Percentiles rank a stretch among this genome's conserved stretches.
phyloP scores from a whole-genome alignment of 2,329 filamentous ascomycete genomes.

The Pseudonectria buxi region DNA sequence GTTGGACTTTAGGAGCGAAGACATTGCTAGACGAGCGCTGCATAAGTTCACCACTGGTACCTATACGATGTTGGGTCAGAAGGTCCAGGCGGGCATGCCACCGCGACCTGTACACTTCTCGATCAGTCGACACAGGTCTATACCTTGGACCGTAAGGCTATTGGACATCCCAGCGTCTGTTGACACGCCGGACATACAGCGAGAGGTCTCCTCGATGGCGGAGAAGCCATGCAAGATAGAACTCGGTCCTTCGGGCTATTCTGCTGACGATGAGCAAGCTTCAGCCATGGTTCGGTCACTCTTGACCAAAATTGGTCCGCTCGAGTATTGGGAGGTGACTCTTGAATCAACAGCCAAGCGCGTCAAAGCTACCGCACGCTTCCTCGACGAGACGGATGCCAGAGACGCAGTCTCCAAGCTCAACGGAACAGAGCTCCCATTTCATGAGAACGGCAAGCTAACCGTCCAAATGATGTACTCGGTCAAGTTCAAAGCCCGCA shows the following conservation, averaged over 20 bases:
- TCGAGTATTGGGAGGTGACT: constrained; percentile 29
- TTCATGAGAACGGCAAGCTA: constrained; percentile 26
- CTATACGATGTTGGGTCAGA: constrained; percentile 17
- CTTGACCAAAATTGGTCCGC: constrained; percentile 23
- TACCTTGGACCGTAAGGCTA: constrained; percentile 4
- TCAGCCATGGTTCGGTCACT: constrained; percentile 21
- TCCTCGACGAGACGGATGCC: constrained; percentile 31
- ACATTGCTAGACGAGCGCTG: constrained; percentile 13
- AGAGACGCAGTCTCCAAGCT: constrained; percentile 25
- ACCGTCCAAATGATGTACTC: constrained; percentile 30
- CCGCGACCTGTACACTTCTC: constrained; percentile 2
- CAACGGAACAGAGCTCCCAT: constrained; percentile 23
- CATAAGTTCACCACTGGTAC: constrained; percentile 13
- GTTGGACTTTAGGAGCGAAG: constrained; percentile 21
- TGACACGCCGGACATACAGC: constrained; percentile 6
- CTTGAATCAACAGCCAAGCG: constrained; percentile 23
- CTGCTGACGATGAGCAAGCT: constrained; percentile 13
- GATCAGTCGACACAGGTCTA: not conserved
- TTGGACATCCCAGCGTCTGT: not conserved
- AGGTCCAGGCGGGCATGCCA: too few relatives aligned
- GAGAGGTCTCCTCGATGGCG: not conserved
- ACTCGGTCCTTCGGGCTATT: constrained; percentile 16
- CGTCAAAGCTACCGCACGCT: constrained; percentile 33
- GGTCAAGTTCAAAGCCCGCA: constrained; percentile 32
- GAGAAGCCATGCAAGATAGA: not conserved